phyloP scores from a whole-genome alignment of 2,329 filamentous ascomycete genomes.

The Trichoderma arundinaceum region DNA sequence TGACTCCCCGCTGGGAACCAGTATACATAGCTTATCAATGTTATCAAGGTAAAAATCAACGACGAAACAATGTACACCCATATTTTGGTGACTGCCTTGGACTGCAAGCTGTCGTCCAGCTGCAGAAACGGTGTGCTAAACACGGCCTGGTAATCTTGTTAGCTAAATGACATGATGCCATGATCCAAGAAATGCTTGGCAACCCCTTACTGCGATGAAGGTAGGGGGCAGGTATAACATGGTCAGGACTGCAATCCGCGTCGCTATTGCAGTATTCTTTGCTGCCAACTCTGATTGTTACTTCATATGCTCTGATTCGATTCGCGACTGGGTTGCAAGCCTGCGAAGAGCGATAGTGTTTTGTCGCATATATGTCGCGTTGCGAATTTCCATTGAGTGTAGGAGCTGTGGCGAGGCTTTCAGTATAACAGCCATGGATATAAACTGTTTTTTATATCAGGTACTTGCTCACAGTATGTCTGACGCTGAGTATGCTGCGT shows the following conservation, averaged over 20 bases:
- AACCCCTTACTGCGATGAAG: neutral
- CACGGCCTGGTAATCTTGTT: neutral
- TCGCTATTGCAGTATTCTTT: neutral
- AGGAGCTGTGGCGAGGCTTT: neutral
- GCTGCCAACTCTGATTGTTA: neutral
- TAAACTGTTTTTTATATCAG: neutral
- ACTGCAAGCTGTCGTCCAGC: neutral
- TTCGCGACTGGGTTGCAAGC: neutral
- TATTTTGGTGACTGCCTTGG: neutral
- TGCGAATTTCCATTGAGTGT: neutral
- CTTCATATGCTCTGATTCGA: neutral
- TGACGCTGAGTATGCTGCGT: neutral
- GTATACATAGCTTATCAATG: neutral
- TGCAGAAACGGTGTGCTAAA: neutral
- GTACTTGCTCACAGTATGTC: neutral
- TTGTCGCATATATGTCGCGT: neutral
- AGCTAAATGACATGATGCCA: neutral
- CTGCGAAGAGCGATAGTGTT: neutral
- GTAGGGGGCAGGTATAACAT: neutral
- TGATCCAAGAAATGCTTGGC: neutral
- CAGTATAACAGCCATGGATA: neutral
- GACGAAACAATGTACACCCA: neutral
- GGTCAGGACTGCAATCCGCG: neutral
- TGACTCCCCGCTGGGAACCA: neutral
- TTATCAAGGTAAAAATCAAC: neutral